Base-by-base conservation (phyloP, 192 early-diverging fungal species). In the Dimargaris verticillata region DNA sequence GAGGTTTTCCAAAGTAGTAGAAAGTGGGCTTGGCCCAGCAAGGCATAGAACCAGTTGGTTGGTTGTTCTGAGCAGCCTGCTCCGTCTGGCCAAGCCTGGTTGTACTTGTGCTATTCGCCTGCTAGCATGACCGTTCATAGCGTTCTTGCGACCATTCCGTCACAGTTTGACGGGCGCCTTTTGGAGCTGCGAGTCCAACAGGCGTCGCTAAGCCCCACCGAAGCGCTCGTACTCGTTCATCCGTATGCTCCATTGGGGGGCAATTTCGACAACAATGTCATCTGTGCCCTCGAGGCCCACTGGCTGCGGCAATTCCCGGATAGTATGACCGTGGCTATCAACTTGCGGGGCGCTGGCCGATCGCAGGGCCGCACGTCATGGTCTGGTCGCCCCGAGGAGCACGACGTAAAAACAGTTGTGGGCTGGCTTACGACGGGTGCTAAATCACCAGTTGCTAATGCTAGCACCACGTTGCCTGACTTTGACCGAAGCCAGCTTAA, bases 251-350 rank as follows among this genome's bases (percentile, higher is more conserved):
- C 47, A 48, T 22, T 48, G 2, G 47, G 47, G 17, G 47, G 47
- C 3, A 48, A 48, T 48, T 48, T 48, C 47, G 47, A 48, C 47
- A 48, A 48, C 22, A 48, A 48, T 48, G 47, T 48, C 2, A 48
- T 48, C 47, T 20, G 17, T 17, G 47, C 47, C 17, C 47, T 48
- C 4, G 47, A 48, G 9, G 3, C 17, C 22, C 47, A 48, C 22
- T n/a, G n/a, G n/a, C 22, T 48, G 4, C 47, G 22, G 22, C 47
- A 48, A 48, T 22, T 20, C 17, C 22, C 18, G 47, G 18, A 48
- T 2, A 22, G 18, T 17, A 22, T 48, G 9, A 48, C 47, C 22
- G 47, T 48, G 47, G 47, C 47, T 2, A 17, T 48, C 18, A 48
- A 48, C 9, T 22, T 48, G 22, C 47, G 47, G 4, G 47, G 47